Base-by-base conservation (phyloP, 257 asterid species). In the Solanum dulcamara region DNA sequence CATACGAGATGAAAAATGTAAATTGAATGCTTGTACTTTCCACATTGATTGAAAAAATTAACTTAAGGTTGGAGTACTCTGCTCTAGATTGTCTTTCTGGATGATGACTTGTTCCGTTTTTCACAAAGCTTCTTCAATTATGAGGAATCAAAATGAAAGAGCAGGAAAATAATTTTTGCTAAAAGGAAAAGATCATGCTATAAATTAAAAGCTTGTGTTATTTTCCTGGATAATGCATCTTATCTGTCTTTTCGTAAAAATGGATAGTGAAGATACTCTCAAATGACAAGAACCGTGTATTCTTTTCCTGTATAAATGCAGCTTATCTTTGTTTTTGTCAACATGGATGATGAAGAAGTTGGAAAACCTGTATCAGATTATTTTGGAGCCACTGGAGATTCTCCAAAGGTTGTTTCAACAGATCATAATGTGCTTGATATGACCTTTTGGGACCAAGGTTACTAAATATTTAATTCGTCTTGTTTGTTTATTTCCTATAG, bases 311-410 rank as follows among this genome's bases (percentile, higher is more conserved):
- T 48, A 75, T 84, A 80, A 81, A 59, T 91, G 93, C 95, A 97
- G 99, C 94, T 97, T 88, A 48, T 95, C 82, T 97, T 93, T 85
- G 97, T 97, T 13, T 84, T 90, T 80, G 94, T 95, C 91, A 92
- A 93, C 80, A 71, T 90, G 89, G 99, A 91, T 90, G 89, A 95
- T 90, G 98, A 94, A 87, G 98, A 94, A 79, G 93, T 88, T 33
- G 99, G 98, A 88, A 92, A 86, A 89, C 98, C 98, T 4, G 98
- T 97, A 38, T 97, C 98, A 35, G 96, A 95, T 84, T 95, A 92
- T 88, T 95, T 97, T 89, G 98, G 99, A 79, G 87, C 96, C 84
- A 88, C 92, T 7, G 98, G 94, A 89, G 92, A 93, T 89, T 86
- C 91, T 89, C 91, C 98, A 55, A 92, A 91, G 86, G 99, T n/a